phyloP scores from a whole-genome alignment of 352 stramenopile genomes.

The Globisporangium mamillatum region DNA sequence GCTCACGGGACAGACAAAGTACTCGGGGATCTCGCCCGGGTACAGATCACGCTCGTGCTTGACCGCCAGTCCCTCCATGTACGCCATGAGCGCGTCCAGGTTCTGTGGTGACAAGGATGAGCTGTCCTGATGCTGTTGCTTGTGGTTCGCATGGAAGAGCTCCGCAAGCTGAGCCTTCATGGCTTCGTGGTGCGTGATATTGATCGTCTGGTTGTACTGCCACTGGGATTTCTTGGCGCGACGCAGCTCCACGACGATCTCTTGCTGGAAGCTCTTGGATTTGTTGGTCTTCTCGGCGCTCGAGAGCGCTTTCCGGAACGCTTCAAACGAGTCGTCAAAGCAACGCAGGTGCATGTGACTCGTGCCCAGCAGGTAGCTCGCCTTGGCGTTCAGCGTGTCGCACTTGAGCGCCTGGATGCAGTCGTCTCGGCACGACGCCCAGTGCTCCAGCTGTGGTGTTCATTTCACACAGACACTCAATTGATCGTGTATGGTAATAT shows the following conservation, averaged over 20 bases:
- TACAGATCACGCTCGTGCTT: constrained; percentile 46
- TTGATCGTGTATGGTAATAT: background rate
- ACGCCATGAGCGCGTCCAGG: constrained; percentile 54
- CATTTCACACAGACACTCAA: background rate
- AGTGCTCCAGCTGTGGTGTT: constrained; percentile 49
- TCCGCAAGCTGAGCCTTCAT: constrained; percentile 38
- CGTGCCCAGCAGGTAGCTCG: constrained; percentile 70
- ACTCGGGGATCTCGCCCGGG: constrained; percentile 63
- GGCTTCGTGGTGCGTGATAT: constrained; percentile 37
- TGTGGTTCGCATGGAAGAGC: constrained; percentile 31
- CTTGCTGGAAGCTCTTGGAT: constrained; percentile 45
- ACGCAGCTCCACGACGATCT: constrained; percentile 57
- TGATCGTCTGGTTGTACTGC: constrained; percentile 39
- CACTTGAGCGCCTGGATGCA: constrained; percentile 47
- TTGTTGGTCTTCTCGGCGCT: constrained; percentile 63
- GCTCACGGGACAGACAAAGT: constrained; percentile 78
- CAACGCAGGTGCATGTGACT: constrained; percentile 46
- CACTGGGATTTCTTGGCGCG: constrained; percentile 69
- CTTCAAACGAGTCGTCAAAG: constrained; percentile 48
- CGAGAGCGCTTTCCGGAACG: constrained; percentile 44
- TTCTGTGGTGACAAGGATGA: constrained; percentile 14
- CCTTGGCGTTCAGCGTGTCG: constrained; percentile 72
- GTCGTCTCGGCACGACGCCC: constrained; percentile 61
- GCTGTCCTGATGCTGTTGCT: constrained; percentile 17
- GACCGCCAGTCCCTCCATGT: constrained; percentile 53